phyloP scores from a whole-genome alignment of 139 green algal genomes.

The Chlorella vulgaris region DNA sequence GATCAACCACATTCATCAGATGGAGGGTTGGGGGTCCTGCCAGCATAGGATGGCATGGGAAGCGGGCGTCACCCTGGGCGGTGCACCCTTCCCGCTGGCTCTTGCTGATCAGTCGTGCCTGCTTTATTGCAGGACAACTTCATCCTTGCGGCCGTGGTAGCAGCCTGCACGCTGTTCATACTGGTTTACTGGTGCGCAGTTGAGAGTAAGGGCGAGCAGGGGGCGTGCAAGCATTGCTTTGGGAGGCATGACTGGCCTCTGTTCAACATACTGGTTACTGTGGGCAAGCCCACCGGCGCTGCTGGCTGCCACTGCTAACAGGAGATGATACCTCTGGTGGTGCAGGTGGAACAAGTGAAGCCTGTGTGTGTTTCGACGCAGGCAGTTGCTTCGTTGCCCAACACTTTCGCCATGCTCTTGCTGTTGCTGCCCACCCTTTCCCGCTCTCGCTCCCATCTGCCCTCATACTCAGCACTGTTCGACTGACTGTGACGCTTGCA shows the following conservation, averaged over 20 bases:
- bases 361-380: background rate
- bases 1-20: no score
- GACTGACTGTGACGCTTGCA: background rate
- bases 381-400: background rate
- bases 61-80: no score
- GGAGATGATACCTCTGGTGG: background rate
- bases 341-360: slow-evolving; percentile 17
- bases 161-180: slow-evolving; percentile 81
- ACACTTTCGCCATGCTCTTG: background rate
- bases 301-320: no score
- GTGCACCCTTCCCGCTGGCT: no score
- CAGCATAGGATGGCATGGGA: no score
- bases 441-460: background rate
- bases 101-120: no score
- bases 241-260: no score
- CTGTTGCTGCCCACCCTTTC: no score
- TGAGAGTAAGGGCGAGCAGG: background rate
- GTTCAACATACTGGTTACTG: no score
- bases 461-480: background rate
- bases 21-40: no score
- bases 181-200: slow-evolving; percentile 83
- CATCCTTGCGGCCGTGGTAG: slow-evolving; percentile 84
- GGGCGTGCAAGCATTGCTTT: no score
- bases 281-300: no score
- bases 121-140: slow-evolving; percentile 77